Evolutionary conservation across 768 basidiomycete genomes (phyloP), one percentile per base, ranked within the genome.

Genomic region (Pulveroboletus sp.): DNA sequence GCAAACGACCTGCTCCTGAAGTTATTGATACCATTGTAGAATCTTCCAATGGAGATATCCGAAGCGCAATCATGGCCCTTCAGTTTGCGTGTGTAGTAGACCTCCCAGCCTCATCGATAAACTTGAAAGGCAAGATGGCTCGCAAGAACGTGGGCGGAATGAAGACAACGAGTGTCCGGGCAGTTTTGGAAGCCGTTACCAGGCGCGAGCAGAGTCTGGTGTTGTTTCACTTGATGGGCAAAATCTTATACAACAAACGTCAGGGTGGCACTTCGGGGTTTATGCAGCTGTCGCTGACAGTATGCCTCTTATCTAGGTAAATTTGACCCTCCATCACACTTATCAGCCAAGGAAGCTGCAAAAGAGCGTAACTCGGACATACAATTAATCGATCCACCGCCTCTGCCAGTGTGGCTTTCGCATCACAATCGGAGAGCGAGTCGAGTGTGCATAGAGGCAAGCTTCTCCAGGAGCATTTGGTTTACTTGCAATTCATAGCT

Each of bases 211-310:
- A 92, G 59, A 89, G 83, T 52, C 71, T 99, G 14, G 82, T 81
- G 9, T 70, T 99, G 44, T 99, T 99, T 64, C 96, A 97, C 69
- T 69, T 97, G 15, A 73, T 99, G 43, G 96, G 96, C 14, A 95
- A 90, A 70, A 80, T 98, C 1, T 66, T 98, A 42, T 98, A 96
- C 64, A 97, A 95, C 67, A 99, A 98, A 69, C 82, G 96, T 96
- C 15, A 15, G 47, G 3, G 11, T 31, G 33, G 7, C 13, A 2
- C 43, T 35, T 37, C 45, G 3, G 11, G 28, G 28, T 5, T 17
- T 1, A 5, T 24, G 13, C 10, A 4, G 15, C 14, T 24, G 27
- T 40, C 18, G n/a, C 37, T 58, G 28, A 67, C 32, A 13, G 14
- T 26, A 37, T 8, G 8, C n/a, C 6, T 28, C n/a, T 35, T 28